These are phyloP conservation scores for Fusarium pilosicola DNA, from an alignment of 2,329 filamentous ascomycete genomes.

Conservation along the genomic window DNA sequence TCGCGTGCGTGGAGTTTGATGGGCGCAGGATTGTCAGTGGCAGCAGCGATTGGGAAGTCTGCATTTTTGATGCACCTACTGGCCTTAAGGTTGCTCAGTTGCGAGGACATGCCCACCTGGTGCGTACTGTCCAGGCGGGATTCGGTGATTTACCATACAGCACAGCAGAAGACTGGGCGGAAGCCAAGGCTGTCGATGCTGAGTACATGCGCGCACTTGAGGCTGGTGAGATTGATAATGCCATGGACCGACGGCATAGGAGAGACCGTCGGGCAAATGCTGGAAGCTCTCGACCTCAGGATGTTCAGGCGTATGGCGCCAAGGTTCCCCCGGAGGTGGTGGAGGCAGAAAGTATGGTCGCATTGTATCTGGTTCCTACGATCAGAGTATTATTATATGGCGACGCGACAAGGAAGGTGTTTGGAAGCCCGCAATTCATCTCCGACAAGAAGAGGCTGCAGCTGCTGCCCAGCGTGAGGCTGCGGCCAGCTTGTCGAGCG, in stretches of 20 bases:
- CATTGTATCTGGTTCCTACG: slow-evolving; percentile 98
- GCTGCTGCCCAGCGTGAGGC: slow-evolving; percentile 56
- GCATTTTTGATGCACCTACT: slow-evolving; percentile 89
- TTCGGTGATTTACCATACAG: slow-evolving; percentile 90
- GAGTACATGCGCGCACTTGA: slow-evolving; percentile 73
- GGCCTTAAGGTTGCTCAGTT: slow-evolving; percentile 91
- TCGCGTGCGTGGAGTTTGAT: slow-evolving; percentile 97
- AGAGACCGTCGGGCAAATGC: slow-evolving; percentile 66
- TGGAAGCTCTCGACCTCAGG: slow-evolving; percentile 77
- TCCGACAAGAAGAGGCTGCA: slow-evolving; percentile 79
- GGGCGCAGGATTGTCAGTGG: slow-evolving; percentile 93
- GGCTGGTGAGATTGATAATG: slow-evolving; percentile 58
- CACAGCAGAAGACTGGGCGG: slow-evolving; percentile 75
- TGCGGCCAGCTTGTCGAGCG: slow-evolving; percentile 21
- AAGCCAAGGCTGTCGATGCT: slow-evolving; percentile 78
- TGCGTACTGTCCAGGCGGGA: slow-evolving; percentile 93
- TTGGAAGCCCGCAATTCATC: slow-evolving; percentile 81
- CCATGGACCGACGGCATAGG: slow-evolving; percentile 46
- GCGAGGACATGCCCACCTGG: slow-evolving; percentile 82
- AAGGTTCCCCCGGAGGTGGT: slow-evolving; percentile 92
- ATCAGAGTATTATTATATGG: slow-evolving; percentile 97
- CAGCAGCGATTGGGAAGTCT: slow-evolving; percentile 94
- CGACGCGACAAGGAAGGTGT: slow-evolving; percentile 83
- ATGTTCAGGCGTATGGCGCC: slow-evolving; percentile 83
- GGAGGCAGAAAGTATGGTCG: slow-evolving; percentile 89